These are phyloP conservation scores for Rutstroemia sydowiana DNA, from an alignment of 2,329 filamentous ascomycete genomes.

Conservation along the genomic window DNA sequence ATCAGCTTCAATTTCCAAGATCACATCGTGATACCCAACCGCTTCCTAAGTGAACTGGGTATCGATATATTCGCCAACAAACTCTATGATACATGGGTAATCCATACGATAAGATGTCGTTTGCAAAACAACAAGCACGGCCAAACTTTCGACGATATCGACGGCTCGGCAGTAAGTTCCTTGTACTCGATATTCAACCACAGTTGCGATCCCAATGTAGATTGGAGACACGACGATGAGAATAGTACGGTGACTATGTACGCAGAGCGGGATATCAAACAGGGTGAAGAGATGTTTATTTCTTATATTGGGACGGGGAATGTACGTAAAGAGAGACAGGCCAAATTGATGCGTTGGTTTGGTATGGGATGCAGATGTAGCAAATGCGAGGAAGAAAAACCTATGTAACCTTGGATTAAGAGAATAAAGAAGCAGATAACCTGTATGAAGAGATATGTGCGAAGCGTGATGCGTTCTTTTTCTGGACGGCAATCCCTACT, in stretches of 20 bases:
- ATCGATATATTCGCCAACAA: conserved; percentile 26
- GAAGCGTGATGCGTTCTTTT: too few species aligned
- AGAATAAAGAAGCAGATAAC: too few species aligned
- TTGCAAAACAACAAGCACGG: conserved; percentile 31
- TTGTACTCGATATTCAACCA: conserved; percentile 31
- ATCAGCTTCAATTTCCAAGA: conserved; percentile 28
- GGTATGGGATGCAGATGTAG: conserved; percentile 10
- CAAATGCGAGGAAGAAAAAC: neutral
- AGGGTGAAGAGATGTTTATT: conserved; percentile 23
- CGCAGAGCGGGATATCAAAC: conserved; percentile 16
- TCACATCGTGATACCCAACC: conserved; percentile 25
- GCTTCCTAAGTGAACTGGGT: conserved; percentile 25
- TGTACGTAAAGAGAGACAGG: conserved; percentile 4
- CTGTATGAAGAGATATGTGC: too few species aligned
- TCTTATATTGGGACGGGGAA: conserved; percentile 20
- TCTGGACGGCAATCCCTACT: too few species aligned
- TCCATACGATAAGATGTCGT: conserved; percentile 29
- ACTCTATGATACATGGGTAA: conserved; percentile 27
- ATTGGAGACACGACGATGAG: conserved; percentile 23
- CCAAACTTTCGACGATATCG: conserved; percentile 19
- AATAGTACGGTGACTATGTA: conserved; percentile 24
- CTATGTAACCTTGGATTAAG: too few species aligned
- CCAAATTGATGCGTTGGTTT: conserved; percentile 13
- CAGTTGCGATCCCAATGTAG: conserved; percentile 29
- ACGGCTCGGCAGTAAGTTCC: conserved; percentile 26